phyloP scores from a whole-genome alignment of 129 eudicot genomes.

The Logfia minima region DNA sequence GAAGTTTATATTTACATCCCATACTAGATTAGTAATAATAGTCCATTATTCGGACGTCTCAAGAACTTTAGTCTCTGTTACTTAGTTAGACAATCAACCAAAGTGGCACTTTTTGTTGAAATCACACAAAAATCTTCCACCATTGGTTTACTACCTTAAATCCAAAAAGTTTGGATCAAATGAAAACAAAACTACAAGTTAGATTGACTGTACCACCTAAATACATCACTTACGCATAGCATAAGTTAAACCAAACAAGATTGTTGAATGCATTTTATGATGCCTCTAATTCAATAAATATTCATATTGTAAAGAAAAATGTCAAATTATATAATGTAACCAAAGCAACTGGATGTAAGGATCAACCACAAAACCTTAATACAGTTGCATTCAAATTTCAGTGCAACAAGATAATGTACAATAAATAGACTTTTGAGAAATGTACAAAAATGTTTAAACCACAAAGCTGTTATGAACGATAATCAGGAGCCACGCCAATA shows the following conservation, averaged over 20 bases:
- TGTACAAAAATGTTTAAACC: constrained; percentile 44
- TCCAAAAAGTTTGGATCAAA: background rate
- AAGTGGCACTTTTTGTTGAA: background rate
- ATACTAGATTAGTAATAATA: background rate
- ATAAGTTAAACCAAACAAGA: background rate
- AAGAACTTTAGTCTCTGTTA: background rate
- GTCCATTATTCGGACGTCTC: no score
- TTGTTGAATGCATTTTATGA: background rate
- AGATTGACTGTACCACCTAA: background rate
- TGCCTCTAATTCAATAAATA: constrained; percentile 4
- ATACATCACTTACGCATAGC: background rate
- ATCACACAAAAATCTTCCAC: background rate
- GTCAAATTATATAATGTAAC: background rate
- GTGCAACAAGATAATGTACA: constrained; percentile 36
- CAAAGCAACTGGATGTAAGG: background rate
- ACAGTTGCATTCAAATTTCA: constrained; percentile 12
- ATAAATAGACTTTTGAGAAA: constrained; percentile 26
- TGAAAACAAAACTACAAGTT: background rate
- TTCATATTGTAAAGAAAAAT: background rate
- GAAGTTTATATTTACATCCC: background rate
- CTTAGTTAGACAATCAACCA: background rate
- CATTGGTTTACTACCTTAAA: background rate
- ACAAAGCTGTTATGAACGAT: constrained; percentile 34
- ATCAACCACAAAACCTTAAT: constrained; percentile 20
- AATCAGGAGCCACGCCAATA: constrained; percentile 27